Conservation (phyloP, 2,329 filamentous ascomycete genomes). For the Ambrosiella beaveri region DNA sequence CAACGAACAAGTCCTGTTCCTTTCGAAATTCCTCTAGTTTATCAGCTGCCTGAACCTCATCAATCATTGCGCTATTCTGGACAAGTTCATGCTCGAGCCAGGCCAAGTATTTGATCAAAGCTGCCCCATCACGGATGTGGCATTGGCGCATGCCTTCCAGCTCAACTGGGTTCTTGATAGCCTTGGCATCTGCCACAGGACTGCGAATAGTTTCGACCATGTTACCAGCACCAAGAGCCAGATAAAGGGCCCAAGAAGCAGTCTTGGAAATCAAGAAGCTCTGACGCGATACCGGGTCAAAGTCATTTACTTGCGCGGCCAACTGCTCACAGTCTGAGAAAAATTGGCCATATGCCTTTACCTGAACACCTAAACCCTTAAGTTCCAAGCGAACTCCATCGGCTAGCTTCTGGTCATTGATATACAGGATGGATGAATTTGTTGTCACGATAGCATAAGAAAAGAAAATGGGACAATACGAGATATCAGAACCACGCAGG, state of each 20-base stretch:
- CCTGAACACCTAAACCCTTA: constrained; percentile 45
- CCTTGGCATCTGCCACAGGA: constrained; percentile 78
- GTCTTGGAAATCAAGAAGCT: constrained; percentile 80
- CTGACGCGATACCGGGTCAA: constrained; percentile 20
- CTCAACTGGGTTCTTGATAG: constrained; percentile 82
- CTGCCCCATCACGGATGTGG: constrained; percentile 83
- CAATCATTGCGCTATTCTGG: constrained; percentile 52
- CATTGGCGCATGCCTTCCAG: constrained; percentile 85
- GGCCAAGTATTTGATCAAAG: constrained; percentile 80
- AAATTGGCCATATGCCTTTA: constrained; percentile 70
- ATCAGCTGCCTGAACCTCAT: constrained; percentile 83
- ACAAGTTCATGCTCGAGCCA: constrained; percentile 86
- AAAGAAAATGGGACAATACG: constrained; percentile 97
- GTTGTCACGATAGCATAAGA: constrained; percentile 82
- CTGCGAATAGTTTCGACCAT: constrained; percentile 76
- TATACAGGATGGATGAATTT: constrained; percentile 59
- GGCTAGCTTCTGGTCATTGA: constrained; percentile 64
- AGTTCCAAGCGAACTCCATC: constrained; percentile 54
- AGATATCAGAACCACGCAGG: constrained; percentile 81
- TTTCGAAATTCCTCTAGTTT: constrained; percentile 65
- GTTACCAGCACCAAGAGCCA: constrained; percentile 69
- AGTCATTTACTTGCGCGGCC: constrained; percentile 24
- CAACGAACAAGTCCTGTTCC: constrained; percentile 58
- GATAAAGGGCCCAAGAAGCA: constrained; percentile 82
- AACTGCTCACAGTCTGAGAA: constrained; percentile 61